Evolutionary conservation across 768 basidiomycete species (phyloP), one percentile per base, ranked within the genome.

Genomic region (Galerina marginata): DNA sequence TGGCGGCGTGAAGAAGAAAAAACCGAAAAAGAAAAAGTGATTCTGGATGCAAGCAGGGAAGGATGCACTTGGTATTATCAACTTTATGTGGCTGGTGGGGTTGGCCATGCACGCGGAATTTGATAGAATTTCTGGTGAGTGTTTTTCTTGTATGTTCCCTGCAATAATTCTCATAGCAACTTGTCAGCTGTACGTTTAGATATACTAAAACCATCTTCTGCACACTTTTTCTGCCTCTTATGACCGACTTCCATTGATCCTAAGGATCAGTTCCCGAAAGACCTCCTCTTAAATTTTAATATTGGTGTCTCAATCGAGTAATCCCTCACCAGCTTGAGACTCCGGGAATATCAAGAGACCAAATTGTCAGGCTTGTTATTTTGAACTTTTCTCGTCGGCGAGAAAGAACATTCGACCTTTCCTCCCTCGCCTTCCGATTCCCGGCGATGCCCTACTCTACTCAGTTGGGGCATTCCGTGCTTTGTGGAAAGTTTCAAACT

Each of bases 1-100:
- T 43, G 88, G 86, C 15, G 90, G 86, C 2, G 83, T 87, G 43
- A 91, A 90, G 77, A 93, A 93, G 82, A 93, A 93, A 79, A 92
- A 91, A 73, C 79, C 83, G 48, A 90, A 90, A 79, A 91, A 92
- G 77, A 93, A 87, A 78, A 90, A 90, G 78, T 86, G 72, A 39
- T 23, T 16, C 15, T 39, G 2, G 16, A 20, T 12, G 47, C 16
- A 6, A 14, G 15, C 9, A 53, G 9, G 48, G 38, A 15, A 6
- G 7, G 51, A 40, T 42, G 43, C 25, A 29, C 23, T 38, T 20
- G 40, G 48, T 16, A 33, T 46, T 23, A 15, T 45, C 11, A 14
- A 46, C n/a, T 52, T 4, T 42, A 42, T 52, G 43, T 14, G 37
- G 23, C 39, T 51, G 16, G 42, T 42, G 40, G 29, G 9, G 45